These are phyloP conservation scores for Calocybe indica DNA, from an alignment of 768 basidiomycete genomes.

Conservation along the genomic window DNA sequence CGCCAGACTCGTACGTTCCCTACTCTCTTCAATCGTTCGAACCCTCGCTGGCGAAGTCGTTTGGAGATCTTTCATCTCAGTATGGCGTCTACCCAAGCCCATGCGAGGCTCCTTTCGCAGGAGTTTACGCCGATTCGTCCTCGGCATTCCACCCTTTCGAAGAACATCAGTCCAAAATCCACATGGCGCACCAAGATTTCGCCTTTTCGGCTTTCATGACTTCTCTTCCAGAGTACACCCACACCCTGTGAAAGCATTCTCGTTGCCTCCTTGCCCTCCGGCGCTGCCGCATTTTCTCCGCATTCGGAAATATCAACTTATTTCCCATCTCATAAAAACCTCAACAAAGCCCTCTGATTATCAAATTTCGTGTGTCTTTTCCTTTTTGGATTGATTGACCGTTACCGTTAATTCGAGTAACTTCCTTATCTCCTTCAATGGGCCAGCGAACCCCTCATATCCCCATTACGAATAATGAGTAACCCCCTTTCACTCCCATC, in stretches of 20 bases:
- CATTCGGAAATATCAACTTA: background rate
- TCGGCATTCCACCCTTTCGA: constrained; percentile 18
- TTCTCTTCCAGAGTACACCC: constrained; percentile 24
- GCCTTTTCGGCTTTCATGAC: constrained; percentile 32
- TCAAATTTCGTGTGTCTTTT: background rate
- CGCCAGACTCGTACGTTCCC: constrained; percentile 20
- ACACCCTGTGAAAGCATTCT: constrained; percentile 7
- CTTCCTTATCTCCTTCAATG: no score
- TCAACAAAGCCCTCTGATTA: background rate
- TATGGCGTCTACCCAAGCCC: constrained; percentile 13
- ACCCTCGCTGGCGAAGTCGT: constrained; percentile 21
- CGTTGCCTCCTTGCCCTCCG: constrained; percentile 2
- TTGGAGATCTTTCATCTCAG: constrained; percentile 15
- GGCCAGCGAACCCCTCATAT: no score
- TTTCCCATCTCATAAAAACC: background rate
- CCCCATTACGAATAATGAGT: no score
- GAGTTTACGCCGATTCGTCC: constrained; percentile 10
- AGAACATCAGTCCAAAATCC: constrained; percentile 12
- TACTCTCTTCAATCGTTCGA: constrained; percentile 26
- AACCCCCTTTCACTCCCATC: background rate
- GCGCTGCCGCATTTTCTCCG: background rate
- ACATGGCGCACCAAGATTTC: constrained; percentile 20
- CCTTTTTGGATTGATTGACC: background rate
- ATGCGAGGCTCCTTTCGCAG: constrained; percentile 10
- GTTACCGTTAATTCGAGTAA: no score